Conservation (phyloP, 352 stramenopile genomes). For the Phytophthora agathidicida region DNA sequence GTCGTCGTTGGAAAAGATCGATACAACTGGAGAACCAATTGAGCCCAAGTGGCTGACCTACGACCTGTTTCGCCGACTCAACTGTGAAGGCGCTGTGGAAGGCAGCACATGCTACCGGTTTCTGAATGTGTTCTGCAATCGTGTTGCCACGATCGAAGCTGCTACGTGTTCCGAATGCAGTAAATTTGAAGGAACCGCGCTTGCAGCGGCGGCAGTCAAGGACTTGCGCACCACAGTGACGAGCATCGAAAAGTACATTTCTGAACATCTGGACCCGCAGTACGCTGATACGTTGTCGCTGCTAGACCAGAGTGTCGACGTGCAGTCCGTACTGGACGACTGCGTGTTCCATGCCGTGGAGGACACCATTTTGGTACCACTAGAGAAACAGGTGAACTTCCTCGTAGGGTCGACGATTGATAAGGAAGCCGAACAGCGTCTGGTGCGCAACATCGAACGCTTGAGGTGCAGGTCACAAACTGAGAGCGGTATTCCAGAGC, state of each 20-base stretch:
- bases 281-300: conserved; percentile 72
- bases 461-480: conserved; percentile 66
- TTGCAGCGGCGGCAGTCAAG: conserved; percentile 62
- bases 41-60: conserved; percentile 83
- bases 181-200: conserved; percentile 52
- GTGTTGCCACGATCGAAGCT: conserved; percentile 67
- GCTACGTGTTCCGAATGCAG: conserved; percentile 60
- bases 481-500: conserved; percentile 80
- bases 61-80: conserved; percentile 77
- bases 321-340: conserved; percentile 62
- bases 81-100: conserved; percentile 66
- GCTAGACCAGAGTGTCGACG: conserved; percentile 62
- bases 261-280: conserved; percentile 65
- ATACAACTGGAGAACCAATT: conserved; percentile 61
- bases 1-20: conserved; percentile 74
- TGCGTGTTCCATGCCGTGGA: conserved; percentile 76
- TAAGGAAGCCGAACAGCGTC: conserved; percentile 48
- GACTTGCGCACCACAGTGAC: conserved; percentile 75
- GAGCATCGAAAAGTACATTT: conserved; percentile 79
- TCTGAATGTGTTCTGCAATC: conserved; percentile 74
- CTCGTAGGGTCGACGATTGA: conserved; percentile 74
- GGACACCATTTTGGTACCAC: conserved; percentile 76
- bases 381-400: conserved; percentile 79
- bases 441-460: conserved; percentile 70
- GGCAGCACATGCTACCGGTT: conserved; percentile 84